Conservation (phyloP, 257 asterid genomes). For the Linderniella brevidens region DNA sequence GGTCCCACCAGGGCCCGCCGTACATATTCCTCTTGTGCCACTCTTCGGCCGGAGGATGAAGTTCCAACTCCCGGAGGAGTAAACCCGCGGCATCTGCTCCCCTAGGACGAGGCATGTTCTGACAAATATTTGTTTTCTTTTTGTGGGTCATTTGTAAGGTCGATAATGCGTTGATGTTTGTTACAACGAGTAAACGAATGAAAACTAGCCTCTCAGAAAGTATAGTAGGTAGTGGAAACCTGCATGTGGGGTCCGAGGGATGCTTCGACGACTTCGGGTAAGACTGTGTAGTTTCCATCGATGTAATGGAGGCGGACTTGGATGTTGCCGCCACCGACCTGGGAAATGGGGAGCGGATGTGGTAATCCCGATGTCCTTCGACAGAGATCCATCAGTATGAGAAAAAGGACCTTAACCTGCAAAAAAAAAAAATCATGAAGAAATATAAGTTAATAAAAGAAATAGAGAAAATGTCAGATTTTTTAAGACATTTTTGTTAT, state of each 20-base stretch:
- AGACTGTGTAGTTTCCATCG: conserved; percentile 90
- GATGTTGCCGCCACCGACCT: conserved; percentile 84
- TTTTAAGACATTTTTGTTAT: no score
- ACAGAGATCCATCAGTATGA: conserved; percentile 93
- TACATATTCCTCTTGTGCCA: conserved; percentile 97
- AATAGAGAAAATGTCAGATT: no score
- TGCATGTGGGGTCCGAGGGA: conserved; percentile 99
- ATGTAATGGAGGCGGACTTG: conserved; percentile 94
- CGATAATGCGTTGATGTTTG: background rate
- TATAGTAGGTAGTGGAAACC: conserved; percentile 32
- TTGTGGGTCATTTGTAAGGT: background rate
- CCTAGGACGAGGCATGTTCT: conserved; percentile 99
- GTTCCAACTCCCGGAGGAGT: conserved; percentile 91
- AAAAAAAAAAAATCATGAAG: background rate
- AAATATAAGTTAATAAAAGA: background rate
- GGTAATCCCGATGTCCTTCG: conserved; percentile 75
- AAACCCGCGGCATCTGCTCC: conserved; percentile 99
- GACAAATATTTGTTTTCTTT: conserved; percentile 3
- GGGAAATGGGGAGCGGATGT: conserved; percentile 90
- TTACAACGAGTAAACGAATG: background rate
- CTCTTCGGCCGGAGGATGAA: conserved; percentile 99
- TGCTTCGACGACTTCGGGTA: conserved; percentile 97
- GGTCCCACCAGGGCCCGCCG: conserved; percentile 97
- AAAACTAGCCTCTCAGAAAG: background rate
- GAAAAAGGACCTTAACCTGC: conserved; percentile 96